Base-by-base conservation (phyloP, 306 rosid species). In the Urtica urens region DNA sequence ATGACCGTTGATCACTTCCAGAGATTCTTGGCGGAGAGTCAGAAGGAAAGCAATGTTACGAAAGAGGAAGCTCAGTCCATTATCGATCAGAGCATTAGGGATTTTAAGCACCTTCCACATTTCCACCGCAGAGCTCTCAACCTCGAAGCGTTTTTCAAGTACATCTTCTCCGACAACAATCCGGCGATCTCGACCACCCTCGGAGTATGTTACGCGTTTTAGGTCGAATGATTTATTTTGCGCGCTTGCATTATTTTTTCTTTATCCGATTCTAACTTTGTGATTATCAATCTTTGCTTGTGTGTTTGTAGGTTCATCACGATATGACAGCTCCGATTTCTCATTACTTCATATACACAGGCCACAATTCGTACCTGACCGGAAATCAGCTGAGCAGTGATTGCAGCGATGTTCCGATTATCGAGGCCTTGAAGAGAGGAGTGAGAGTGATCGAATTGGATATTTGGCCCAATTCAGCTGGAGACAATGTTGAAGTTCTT, bases 361-460 rank as follows among this genome's bases (percentile, higher is more conserved):
- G 99, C 18, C 99, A 92, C 51, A 92, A 92, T 65, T 92, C 99
- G 1, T 92, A 92, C 19, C 71, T 92, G 41, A 92, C 96, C 13
- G 99, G 99, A 61, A 92, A 92, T 70, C 99, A 92, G 75, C 81
- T 92, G 38, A 92, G 83, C 64, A 79, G 99, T n/a, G 94, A 79
- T 56, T 85, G 99, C 69, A 92, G 99, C 22, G 99, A 92, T 18
- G 72, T 78, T 19, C 99, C 99, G 7, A 85, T 92, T 46, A 51
- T 71, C 33, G 39, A 71, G 12, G 96, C 99, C 0, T 62, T 92
- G 56, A 55, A 59, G 68, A 77, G 75, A 70, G 99, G 99, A 38
- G 99, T 92, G 43, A 70, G 96, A 64, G 99, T 92, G 39, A 85
- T 92, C 55, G 99, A 92, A 66, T 71, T 92, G 66, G 99, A 92